Conservation (phyloP, 2,329 filamentous ascomycete genomes). For the Claviceps pazoutovae region DNA sequence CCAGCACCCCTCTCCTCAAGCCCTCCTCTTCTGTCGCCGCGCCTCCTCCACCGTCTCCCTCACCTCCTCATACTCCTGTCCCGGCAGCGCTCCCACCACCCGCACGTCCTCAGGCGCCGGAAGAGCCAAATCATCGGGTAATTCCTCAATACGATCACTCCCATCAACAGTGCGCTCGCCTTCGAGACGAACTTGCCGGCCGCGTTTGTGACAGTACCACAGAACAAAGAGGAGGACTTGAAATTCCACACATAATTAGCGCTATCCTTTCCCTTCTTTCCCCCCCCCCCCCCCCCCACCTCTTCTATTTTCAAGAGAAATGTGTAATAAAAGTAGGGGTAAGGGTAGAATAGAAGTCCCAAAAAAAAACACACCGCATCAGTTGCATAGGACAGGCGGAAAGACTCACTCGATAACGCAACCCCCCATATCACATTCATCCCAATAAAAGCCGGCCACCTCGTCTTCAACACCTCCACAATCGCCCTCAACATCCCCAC, state of each 20-base stretch:
- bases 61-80: background rate
- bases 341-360: too few species aligned
- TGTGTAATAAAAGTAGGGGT: too few species aligned
- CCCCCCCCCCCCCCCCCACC: too few species aligned
- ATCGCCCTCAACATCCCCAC: constrained; percentile 80
- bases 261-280: background rate
- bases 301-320: background rate
- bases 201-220: constrained; percentile 97
- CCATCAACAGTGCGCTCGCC: constrained; percentile 32
- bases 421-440: constrained; percentile 87
- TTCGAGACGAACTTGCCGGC: constrained; percentile 69
- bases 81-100: background rate
- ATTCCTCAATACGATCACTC: constrained; percentile 31
- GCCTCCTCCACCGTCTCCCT: background rate
- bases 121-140: constrained; percentile 32
- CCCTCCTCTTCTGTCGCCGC: background rate
- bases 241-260: background rate
- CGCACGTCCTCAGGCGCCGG: constrained; percentile 14
- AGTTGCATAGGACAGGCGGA: too few species aligned
- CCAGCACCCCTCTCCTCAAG: background rate
- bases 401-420: constrained; percentile 62
- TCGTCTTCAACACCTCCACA: constrained; percentile 69
- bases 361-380: too few species aligned
- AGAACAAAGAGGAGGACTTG: constrained; percentile 80
- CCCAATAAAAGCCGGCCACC: constrained; percentile 83